Conservation (phyloP, 352 stramenopile genomes). For the Pythium volutum region DNA sequence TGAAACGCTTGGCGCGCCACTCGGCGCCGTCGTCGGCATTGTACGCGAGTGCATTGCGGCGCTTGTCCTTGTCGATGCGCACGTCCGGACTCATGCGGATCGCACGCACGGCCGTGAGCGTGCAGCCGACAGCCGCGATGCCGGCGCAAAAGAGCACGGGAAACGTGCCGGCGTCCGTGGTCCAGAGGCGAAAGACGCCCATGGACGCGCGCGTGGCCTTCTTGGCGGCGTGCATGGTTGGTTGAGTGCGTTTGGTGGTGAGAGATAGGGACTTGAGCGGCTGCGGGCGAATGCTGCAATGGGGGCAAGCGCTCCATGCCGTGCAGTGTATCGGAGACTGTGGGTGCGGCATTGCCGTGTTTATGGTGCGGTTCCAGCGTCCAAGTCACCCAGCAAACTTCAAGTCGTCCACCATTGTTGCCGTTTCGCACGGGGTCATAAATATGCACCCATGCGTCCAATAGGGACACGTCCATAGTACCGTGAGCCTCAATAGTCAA, state of each 20-base stretch:
- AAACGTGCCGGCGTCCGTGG: conserved; percentile 46
- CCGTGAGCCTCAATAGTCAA: not conserved
- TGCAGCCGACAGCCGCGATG: conserved; percentile 32
- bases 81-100: conserved; percentile 36
- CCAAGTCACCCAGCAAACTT: conserved; percentile 6
- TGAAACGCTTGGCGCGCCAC: conserved; percentile 45
- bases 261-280: not conserved
- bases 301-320: not conserved
- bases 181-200: conserved; percentile 49
- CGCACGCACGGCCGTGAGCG: conserved; percentile 29
- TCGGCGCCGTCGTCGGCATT: conserved; percentile 27
- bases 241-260: not conserved
- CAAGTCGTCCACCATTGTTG: conserved; percentile 5
- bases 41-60: conserved; percentile 37
- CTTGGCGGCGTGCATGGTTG: conserved; percentile 18
- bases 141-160: conserved; percentile 39
- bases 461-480: not conserved
- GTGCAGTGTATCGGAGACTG: not conserved
- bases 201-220: conserved; percentile 31
- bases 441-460: not conserved
- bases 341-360: not conserved
- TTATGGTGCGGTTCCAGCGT: not conserved
- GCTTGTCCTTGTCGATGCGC: conserved; percentile 39
- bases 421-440: not conserved
- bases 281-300: conserved; percentile 27